Conservation (phyloP, 164 flowering plant genomes). For the Houttuynia cordata region DNA sequence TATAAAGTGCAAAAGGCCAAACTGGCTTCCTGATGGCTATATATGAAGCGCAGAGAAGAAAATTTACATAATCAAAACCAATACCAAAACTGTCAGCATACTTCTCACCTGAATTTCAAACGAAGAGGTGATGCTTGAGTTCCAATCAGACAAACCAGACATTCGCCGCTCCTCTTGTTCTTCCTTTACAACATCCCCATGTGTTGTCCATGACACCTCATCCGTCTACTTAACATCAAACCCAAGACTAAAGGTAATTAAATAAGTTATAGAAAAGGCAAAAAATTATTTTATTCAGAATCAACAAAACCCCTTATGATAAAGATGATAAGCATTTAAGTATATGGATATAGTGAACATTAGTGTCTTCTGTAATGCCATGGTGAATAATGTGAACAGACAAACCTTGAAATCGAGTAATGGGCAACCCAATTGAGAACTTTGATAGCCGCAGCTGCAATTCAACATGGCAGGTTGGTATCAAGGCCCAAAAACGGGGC, state of each 20-base stretch:
- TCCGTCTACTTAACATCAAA: constrained; percentile 3
- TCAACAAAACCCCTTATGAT: too few species aligned
- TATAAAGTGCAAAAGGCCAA: too few species aligned
- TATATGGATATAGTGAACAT: too few species aligned
- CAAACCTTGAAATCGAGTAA: constrained; percentile 21
- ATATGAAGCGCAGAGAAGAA: too few species aligned
- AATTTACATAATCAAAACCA: too few species aligned
- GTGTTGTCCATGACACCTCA: constrained; percentile 22
- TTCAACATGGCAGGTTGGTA: constrained; percentile 8
- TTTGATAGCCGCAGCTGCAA: constrained; percentile 28
- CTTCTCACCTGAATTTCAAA: constrained; percentile 55
- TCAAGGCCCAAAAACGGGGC: constrained; percentile 9
- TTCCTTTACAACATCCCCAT: constrained; percentile 7
- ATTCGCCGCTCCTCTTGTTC: constrained; percentile 90
- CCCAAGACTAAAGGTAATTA: not conserved
- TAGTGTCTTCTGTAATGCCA: too few species aligned
- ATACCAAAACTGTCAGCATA: too few species aligned
- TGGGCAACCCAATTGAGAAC: constrained; percentile 19
- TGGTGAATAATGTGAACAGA: not conserved
- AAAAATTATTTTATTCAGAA: too few species aligned
- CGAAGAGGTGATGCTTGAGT: constrained; percentile 58
- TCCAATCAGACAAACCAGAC: constrained; percentile 94
- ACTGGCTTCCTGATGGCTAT: too few species aligned
- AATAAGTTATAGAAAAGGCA: not conserved
- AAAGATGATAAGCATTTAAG: too few species aligned